Conservation (phyloP, 129 eudicot species). For the Oenanthe sinensis region DNA sequence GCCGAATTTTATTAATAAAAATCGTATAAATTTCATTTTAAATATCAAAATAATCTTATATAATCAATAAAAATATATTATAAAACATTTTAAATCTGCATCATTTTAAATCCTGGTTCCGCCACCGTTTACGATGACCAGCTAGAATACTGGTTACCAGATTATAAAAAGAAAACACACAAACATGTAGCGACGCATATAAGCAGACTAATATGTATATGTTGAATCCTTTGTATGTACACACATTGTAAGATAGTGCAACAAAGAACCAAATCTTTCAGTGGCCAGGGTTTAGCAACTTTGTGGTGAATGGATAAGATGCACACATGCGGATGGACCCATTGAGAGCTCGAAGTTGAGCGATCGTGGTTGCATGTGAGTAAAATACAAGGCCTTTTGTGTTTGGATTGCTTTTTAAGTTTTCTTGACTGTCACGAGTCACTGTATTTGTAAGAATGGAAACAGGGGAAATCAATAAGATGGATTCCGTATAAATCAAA, state of each 20-base stretch:
- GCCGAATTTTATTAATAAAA: too few relatives aligned
- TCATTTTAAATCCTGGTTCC: too few relatives aligned
- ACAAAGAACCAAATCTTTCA: conserved; percentile 5
- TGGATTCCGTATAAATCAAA: neutral
- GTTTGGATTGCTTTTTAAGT: neutral
- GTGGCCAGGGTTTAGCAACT: conserved; percentile 5
- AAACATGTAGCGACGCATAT: neutral
- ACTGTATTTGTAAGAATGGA: neutral
- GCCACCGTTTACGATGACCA: neutral
- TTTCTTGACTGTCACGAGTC: neutral
- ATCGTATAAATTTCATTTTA: too few relatives aligned
- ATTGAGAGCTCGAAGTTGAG: conserved; percentile 2
- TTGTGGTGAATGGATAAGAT: neutral
- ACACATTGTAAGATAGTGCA: neutral
- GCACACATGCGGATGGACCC: conserved; percentile 15
- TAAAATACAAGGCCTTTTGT: neutral
- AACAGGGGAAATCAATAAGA: neutral
- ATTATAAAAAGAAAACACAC: neutral
- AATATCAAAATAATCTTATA: too few relatives aligned
- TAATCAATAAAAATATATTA: too few relatives aligned
- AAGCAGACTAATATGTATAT: neutral
- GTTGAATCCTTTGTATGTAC: conserved; percentile 4
- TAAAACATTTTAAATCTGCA: too few relatives aligned
- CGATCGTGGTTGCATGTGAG: conserved; percentile 6
- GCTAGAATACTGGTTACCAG: neutral